These are phyloP conservation scores for Penicillium griseofulvum DNA, from an alignment of 2,329 filamentous ascomycete species.

Conservation along the genomic window DNA sequence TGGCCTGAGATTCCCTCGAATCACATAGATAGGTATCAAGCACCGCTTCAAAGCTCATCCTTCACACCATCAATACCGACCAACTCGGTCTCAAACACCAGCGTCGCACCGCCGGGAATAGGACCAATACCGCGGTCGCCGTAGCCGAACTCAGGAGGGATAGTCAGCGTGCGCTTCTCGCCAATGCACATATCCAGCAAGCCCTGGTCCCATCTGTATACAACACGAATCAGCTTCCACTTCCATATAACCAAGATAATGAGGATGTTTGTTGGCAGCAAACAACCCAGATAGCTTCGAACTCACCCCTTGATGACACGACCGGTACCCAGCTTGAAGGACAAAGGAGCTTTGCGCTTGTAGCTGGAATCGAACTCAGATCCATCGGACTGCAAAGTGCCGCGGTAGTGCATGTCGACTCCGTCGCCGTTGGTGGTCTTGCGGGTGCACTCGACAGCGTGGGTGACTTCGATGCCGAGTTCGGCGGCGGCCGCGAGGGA, in stretches of 20 bases:
- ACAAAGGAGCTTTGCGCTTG: conserved; percentile 71
- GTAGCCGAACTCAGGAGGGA: conserved; percentile 84
- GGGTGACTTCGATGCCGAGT: conserved; percentile 75
- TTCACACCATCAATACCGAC: conserved; percentile 76
- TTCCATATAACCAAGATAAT: background rate
- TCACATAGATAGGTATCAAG: background rate
- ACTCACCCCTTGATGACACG: conserved; percentile 85
- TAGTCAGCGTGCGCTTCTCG: conserved; percentile 84
- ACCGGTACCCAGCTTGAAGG: conserved; percentile 74
- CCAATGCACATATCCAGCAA: conserved; percentile 93
- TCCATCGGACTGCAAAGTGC: conserved; percentile 71
- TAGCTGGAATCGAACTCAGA: conserved; percentile 82
- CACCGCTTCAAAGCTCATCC: conserved; percentile 41
- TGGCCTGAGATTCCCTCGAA: background rate
- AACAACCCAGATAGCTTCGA: conserved; percentile 5
- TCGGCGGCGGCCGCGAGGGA: conserved; percentile 50
- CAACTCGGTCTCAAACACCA: conserved; percentile 91
- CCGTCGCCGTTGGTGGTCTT: conserved; percentile 74
- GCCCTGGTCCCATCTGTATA: conserved; percentile 77
- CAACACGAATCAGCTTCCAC: conserved; percentile 2
- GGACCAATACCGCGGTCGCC: conserved; percentile 73
- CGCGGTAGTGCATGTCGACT: conserved; percentile 84
- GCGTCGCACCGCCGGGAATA: conserved; percentile 76
- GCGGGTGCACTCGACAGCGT: conserved; percentile 72
- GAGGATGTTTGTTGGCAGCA: background rate